Base-by-base conservation (phyloP, 2,329 filamentous ascomycete genomes). In the Aureobasidium subglaciale region DNA sequence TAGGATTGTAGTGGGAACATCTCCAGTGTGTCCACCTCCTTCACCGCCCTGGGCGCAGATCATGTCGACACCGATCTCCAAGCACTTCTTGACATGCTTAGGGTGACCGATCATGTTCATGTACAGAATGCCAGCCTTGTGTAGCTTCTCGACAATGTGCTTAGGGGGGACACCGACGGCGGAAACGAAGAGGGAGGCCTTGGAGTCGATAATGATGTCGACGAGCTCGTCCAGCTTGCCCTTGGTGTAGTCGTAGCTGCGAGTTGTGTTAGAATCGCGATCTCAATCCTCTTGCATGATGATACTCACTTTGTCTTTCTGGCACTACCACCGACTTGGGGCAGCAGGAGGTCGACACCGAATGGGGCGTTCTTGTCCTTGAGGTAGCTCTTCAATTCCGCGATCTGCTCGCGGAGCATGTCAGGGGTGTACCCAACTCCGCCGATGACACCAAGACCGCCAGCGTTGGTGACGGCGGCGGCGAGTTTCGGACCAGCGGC, bases 21-120 rank as follows among this genome's bases (percentile, higher is more conserved):
- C 88, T 67, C 93, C 59, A 32, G 90, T 96, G 79, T 96, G 91
- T 63, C 93, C 93, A 71, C 93, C 93, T 61, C 93, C 93, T 78
- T 99, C 93, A 65, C 93, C 92, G 70, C 93, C 93, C 78, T 99
- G 93, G 52, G 93, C 93, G 78, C 92, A 97, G 77, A 99, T 97
- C 67, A 99, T 87, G 74, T 99, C 93, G 64, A 85, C 89, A 62
- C 91, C 93, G 58, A 91, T 82, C 49, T 92, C 90, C 60, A 99
- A 81, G 74, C 90, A 95, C 81, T 97, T 99, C 75, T 90, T 82
- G 61, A 96, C 92, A 77, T 99, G 93, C 85, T 99, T 99, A 69
- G 93, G 92, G 81, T 99, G 93, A 63, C 93, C 93, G 71, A 99
- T 91, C 93, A 99, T 99, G 85, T 99, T 99, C 93, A 97, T 97